Percentiles rank a stretch among this genome's conserved stretches.
Conservation (phyloP, 1,284 basidiomycete genomes). For the Fomes fomentarius region DNA sequence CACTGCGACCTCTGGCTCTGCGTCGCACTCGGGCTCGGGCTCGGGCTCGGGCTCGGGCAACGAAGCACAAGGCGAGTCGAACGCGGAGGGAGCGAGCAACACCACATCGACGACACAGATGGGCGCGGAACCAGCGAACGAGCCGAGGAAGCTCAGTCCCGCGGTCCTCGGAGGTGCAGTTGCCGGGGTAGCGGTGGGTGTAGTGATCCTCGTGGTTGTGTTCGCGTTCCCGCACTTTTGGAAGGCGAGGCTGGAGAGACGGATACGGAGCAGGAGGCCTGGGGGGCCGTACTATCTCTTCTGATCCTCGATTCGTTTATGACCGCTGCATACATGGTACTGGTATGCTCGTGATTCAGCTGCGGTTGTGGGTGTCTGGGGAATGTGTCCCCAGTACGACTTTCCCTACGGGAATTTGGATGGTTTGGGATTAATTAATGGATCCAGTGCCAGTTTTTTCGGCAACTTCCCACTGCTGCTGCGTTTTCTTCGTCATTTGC, state of each 20-base stretch:
- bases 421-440: too few relatives aligned
- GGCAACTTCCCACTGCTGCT: too few relatives aligned
- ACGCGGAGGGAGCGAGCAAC: too few relatives aligned
- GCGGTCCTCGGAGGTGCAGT: constrained; percentile 31
- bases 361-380: too few relatives aligned
- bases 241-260: constrained; percentile 15
- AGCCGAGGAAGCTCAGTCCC: constrained; percentile 22
- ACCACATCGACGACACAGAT: too few relatives aligned
- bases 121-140: too few relatives aligned
- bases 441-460: too few relatives aligned
- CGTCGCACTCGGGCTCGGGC: neutral
- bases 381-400: too few relatives aligned
- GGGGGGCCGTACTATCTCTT: constrained; percentile 28
- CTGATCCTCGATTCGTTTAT: constrained; percentile 1
- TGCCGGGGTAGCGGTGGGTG: constrained; percentile 25
- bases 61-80: neutral
- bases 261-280: constrained; percentile 14
- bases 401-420: too few relatives aligned
- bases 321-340: too few relatives aligned
- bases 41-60: neutral
- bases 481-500: too few relatives aligned
- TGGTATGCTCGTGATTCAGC: too few relatives aligned
- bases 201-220: constrained; percentile 26
- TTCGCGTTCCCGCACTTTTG: constrained; percentile 29
- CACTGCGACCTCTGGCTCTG: neutral